A percentile compares a stretch with the other conserved stretches of the same genome.
phyloP scores from a whole-genome alignment of 2,329 filamentous ascomycete species.

The Colletotrichum nymphaeae region DNA sequence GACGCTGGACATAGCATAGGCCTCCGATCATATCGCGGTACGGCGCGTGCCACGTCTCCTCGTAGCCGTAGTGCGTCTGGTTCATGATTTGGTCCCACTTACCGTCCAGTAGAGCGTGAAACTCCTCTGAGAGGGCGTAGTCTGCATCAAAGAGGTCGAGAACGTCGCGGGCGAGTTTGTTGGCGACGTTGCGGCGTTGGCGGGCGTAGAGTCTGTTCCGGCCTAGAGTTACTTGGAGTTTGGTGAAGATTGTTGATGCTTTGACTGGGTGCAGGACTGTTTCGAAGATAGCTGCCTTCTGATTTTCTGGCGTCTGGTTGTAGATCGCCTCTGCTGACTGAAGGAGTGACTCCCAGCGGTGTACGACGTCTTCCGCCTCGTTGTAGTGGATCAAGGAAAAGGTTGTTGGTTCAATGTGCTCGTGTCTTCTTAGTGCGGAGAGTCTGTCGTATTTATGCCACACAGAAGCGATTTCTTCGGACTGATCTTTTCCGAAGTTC shows the following conservation, averaged over 20 bases:
- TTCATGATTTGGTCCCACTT: slow-evolving; percentile 69
- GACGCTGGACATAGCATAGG: slow-evolving; percentile 61
- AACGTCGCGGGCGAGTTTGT: slow-evolving; percentile 57
- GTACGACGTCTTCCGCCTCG: slow-evolving; percentile 66
- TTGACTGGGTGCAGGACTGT: slow-evolving; percentile 70
- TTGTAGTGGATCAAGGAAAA: slow-evolving; percentile 70
- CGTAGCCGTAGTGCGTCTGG: slow-evolving; percentile 62
- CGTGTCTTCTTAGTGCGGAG: slow-evolving; percentile 67
- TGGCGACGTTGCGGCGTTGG: slow-evolving; percentile 68
- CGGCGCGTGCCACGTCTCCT: slow-evolving; percentile 67
- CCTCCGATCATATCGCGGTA: slow-evolving; percentile 66
- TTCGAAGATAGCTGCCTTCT: slow-evolving; percentile 68
- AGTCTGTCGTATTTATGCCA: slow-evolving; percentile 63
- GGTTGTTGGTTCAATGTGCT: slow-evolving; percentile 66
- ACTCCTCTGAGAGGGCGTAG: slow-evolving; percentile 59
- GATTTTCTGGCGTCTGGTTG: slow-evolving; percentile 38
- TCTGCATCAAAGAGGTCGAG: slow-evolving; percentile 63
- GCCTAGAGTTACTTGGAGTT: slow-evolving; percentile 57
- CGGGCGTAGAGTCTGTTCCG: slow-evolving; percentile 65
- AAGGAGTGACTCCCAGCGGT: slow-evolving; percentile 50
- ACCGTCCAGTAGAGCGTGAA: slow-evolving; percentile 59
- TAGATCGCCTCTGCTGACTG: slow-evolving; percentile 47
- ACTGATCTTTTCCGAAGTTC: slow-evolving; percentile 57
- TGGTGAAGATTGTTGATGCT: slow-evolving; percentile 65
- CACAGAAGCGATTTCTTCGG: slow-evolving; percentile 58